Percentiles rank a stretch among this genome's conserved stretches.
These are phyloP conservation scores for Nasturtium officinale DNA, from an alignment of 345 rosid species.

Conservation along the genomic window DNA sequence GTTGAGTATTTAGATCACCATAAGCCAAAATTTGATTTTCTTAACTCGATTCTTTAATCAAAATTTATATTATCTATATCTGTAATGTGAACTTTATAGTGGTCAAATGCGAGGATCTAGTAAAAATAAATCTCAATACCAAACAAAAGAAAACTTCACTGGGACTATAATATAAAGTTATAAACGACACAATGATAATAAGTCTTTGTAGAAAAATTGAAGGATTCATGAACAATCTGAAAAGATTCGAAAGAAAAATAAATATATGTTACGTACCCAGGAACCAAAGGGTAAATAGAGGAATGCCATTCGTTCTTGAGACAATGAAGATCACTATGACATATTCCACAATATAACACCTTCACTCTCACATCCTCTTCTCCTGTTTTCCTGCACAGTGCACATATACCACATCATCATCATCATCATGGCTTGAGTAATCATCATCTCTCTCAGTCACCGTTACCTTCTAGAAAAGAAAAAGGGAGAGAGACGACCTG, in stretches of 20 bases:
- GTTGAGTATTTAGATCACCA: not conserved
- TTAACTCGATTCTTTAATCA: not conserved
- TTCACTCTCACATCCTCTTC: constrained; percentile 63
- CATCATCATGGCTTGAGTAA: constrained; percentile 2
- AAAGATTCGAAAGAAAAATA: not conserved
- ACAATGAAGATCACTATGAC: constrained; percentile 63
- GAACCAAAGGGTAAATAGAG: constrained; percentile 62
- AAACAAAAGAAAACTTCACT: not conserved
- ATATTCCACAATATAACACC: constrained; percentile 70
- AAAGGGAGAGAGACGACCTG: constrained; percentile 67
- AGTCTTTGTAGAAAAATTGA: too few species aligned
- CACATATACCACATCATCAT: constrained; percentile 13
- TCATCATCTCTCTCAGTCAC: not conserved
- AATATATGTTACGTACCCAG: constrained; percentile 51
- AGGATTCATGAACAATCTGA: too few species aligned
- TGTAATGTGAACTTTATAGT: not conserved
- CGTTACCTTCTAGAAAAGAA: constrained; percentile 60
- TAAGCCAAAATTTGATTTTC: not conserved
- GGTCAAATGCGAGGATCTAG: not conserved
- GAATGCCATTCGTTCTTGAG: constrained; percentile 58
- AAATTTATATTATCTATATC: not conserved
- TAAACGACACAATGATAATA: not conserved
- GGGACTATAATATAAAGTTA: not conserved
- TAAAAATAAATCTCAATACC: not conserved
- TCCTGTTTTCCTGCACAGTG: constrained; percentile 53